phyloP scores from a whole-genome alignment of 345 rosid species.

The Eutrema heterophyllum region DNA sequence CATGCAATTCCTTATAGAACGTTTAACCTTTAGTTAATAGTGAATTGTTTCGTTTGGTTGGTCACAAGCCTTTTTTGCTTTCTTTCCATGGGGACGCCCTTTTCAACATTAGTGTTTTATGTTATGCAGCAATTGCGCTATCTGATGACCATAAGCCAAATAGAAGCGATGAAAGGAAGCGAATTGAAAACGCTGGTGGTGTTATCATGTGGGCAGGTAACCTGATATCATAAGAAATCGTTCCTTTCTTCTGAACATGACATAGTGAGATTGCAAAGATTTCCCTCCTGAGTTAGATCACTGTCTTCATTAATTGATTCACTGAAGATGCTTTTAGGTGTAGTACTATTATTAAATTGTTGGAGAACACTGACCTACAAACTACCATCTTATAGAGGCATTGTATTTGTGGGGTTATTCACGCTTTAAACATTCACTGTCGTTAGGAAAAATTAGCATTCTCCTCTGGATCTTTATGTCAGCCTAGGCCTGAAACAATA shows the following conservation, averaged over 20 bases:
- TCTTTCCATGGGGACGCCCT: background rate
- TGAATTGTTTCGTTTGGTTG: background rate
- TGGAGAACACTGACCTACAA: background rate
- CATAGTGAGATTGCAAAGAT: background rate
- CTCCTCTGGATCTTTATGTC: constrained; percentile 17
- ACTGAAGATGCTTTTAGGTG: background rate
- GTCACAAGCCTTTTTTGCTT: constrained; percentile 1
- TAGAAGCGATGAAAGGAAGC: constrained; percentile 93
- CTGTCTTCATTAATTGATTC: background rate
- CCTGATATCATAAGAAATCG: background rate
- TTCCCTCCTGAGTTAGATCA: background rate
- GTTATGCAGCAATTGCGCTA: constrained; percentile 71
- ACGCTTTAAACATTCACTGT: background rate
- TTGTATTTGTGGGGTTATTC: background rate
- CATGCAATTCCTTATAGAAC: background rate
- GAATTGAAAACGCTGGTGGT: constrained; percentile 97
- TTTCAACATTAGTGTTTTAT: constrained; percentile 7
- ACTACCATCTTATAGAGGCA: background rate
- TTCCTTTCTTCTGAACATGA: background rate
- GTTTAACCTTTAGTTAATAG: background rate
- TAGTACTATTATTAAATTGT: background rate
- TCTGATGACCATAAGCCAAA: constrained; percentile 99
- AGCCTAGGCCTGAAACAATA: constrained; percentile 22
- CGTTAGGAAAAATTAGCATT: background rate
- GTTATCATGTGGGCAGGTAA: constrained; percentile 99